A percentile compares a stretch with the other conserved stretches of the same genome.
phyloP scores from a whole-genome alignment of 1,284 basidiomycete genomes.

The Leccinum griseonigrum region DNA sequence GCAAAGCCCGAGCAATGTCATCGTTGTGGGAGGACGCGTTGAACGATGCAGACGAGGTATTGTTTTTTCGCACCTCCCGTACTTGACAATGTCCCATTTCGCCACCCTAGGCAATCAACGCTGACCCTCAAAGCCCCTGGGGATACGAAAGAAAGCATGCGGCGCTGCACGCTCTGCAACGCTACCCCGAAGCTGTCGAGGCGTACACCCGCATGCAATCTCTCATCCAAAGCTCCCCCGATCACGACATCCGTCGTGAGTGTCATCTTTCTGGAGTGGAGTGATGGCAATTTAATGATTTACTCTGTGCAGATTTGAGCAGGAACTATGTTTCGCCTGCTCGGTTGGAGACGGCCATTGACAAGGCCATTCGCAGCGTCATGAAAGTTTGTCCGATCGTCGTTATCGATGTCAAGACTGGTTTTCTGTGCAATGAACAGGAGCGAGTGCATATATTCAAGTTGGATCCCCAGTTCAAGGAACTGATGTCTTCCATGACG shows the following conservation, averaged over 20 bases:
- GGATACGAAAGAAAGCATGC: background rate
- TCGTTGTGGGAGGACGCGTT: constrained; percentile 1
- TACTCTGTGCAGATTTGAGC: background rate
- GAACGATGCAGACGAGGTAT: background rate
- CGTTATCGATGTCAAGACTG: constrained; percentile 8
- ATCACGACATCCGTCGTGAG: background rate
- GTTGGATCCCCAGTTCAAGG: background rate
- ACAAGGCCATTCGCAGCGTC: background rate
- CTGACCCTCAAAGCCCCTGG: background rate
- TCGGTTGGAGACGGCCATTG: background rate
- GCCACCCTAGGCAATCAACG: background rate
- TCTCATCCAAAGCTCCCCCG: background rate
- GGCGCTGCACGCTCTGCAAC: background rate
- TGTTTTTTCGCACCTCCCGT: background rate
- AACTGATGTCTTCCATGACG: constrained; percentile 1
- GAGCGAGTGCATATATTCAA: background rate
- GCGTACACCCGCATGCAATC: background rate
- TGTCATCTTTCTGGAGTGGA: background rate
- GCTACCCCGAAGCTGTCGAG: background rate
- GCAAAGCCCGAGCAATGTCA: background rate
- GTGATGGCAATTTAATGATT: no score
- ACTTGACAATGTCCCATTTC: background rate
- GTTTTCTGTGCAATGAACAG: background rate
- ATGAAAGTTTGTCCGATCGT: background rate
- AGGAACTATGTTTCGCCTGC: constrained; percentile 1